Evolutionary conservation across 1,139 yeast genomes (phyloP), one percentile per base, ranked within the genome.

Genomic region (Saccharomyces hybrid): DNA sequence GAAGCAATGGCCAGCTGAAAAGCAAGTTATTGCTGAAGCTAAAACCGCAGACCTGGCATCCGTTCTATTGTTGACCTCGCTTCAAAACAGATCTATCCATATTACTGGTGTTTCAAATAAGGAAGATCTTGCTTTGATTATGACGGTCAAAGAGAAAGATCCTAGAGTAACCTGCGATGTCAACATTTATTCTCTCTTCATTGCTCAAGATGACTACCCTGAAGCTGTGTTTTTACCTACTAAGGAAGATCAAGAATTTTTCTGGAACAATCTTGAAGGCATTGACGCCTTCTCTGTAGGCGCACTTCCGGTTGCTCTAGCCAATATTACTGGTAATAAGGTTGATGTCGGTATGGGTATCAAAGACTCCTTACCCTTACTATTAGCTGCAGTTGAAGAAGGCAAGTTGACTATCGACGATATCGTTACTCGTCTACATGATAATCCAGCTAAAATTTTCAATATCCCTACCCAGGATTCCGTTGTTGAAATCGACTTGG

Each of bases 201-300:
- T 87, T 60, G 78, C 88, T 50, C 86, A 81, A 71, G 82, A 80
- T 47, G 91, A 88, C 47, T 81, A 80, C 68, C 86, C 90, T 53
- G 81, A 82, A 64, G 83, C 88, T 61, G 69, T 73, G 31, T 83
- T 84, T 78, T 77, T 91, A 70, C 97, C 97, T 61, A 78, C 93
- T 41, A 78, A 79, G 70, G 85, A 81, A 61, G 97, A 89, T 67
- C 96, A 88, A 74, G 78, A 76, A 42, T 88, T 85, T 56, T 79
- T 93, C 65, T 91, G 98, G 98, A 82, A 78, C 53, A 79, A 82
- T 69, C 74, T 93, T 64, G 79, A 74, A 31, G 75, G 78, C 49
- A 80, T 93, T 69, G 98, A 93, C 73, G 87, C 91, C 65, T 88
- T 93, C 78, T 83, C 96, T 42, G 78, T 91, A 64, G 98, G 98